Conservation (phyloP, 225 moss, liverwort and hornwort species). For the Pseudoscleropodium purum region DNA sequence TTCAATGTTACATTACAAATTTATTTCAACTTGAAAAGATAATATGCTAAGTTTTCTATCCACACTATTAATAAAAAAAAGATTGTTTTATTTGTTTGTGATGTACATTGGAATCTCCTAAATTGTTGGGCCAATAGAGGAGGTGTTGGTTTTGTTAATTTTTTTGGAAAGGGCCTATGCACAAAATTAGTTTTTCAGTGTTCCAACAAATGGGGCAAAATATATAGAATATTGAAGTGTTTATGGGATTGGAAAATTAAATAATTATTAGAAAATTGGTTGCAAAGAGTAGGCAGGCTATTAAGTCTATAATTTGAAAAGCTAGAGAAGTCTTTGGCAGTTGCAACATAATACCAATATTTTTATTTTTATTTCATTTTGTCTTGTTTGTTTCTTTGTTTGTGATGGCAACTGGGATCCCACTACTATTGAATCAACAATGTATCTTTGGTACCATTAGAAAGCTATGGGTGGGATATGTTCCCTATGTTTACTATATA, state of each 20-base stretch:
- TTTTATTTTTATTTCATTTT: too few relatives aligned
- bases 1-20: not conserved
- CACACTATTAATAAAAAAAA: not conserved
- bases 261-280: not conserved
- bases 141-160: accelerated
- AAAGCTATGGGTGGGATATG: accelerated
- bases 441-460: accelerated
- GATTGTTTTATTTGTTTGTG: not conserved
- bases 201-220: accelerated
- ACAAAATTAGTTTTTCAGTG: too few relatives aligned
- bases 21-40: not conserved
- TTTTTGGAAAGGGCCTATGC: too few relatives aligned
- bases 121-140: accelerated
- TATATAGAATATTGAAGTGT: not conserved
- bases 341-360: accelerated
- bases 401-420: not conserved
- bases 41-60: not conserved
- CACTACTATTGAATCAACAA: accelerated
- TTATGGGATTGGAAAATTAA: accelerated
- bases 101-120: not conserved
- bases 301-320: not conserved
- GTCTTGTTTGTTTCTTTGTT: not conserved
- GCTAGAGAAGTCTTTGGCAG: accelerated
- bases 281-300: accelerated
- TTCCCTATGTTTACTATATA: too few relatives aligned